phyloP scores from a whole-genome alignment of 2,329 filamentous ascomycete genomes.

The Cladosporium halotolerans region DNA sequence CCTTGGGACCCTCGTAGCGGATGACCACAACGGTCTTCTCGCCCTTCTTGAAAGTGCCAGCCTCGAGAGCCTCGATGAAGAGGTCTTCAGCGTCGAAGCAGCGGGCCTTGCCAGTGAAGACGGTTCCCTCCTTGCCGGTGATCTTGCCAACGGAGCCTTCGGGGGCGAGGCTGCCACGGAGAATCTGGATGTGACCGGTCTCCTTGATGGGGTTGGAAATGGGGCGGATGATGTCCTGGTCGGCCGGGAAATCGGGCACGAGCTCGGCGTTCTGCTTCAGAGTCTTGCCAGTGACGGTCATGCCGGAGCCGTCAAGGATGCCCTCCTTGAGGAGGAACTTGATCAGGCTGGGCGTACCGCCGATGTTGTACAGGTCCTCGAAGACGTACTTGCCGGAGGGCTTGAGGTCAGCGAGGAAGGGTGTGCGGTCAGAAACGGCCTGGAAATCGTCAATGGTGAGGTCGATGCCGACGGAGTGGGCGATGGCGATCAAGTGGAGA shows the following conservation, averaged over 20 bases:
- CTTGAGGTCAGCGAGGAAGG: slow-evolving; percentile 47
- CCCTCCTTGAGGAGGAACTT: slow-evolving; percentile 47
- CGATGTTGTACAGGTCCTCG: slow-evolving; percentile 54
- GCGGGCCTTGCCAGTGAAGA: slow-evolving; percentile 63
- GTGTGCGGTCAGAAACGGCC: slow-evolving; percentile 43
- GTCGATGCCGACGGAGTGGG: slow-evolving; percentile 42
- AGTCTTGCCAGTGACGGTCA: slow-evolving; percentile 47
- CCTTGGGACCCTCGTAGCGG: slow-evolving; percentile 67
- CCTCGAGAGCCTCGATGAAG: slow-evolving; percentile 62
- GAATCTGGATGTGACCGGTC: slow-evolving; percentile 68
- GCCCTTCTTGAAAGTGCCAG: slow-evolving; percentile 63
- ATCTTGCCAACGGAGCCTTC: slow-evolving; percentile 69
- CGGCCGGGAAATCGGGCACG: slow-evolving; percentile 57
- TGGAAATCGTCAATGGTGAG: slow-evolving; percentile 49
- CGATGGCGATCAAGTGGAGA: slow-evolving; percentile 43
- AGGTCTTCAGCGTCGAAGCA: slow-evolving; percentile 65
- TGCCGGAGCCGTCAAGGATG: slow-evolving; percentile 41
- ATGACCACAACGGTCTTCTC: slow-evolving; percentile 73
- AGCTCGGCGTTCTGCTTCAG: slow-evolving; percentile 47
- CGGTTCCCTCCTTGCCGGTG: slow-evolving; percentile 66
- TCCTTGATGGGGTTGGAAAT: slow-evolving; percentile 63
- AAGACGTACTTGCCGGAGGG: slow-evolving; percentile 49
- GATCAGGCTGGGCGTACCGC: slow-evolving; percentile 44
- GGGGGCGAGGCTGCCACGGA: slow-evolving; percentile 62
- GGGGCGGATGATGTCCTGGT: slow-evolving; percentile 65